Conservation (phyloP, 371 early-diverging fungal species). For the Dichotomocladium elegans region DNA sequence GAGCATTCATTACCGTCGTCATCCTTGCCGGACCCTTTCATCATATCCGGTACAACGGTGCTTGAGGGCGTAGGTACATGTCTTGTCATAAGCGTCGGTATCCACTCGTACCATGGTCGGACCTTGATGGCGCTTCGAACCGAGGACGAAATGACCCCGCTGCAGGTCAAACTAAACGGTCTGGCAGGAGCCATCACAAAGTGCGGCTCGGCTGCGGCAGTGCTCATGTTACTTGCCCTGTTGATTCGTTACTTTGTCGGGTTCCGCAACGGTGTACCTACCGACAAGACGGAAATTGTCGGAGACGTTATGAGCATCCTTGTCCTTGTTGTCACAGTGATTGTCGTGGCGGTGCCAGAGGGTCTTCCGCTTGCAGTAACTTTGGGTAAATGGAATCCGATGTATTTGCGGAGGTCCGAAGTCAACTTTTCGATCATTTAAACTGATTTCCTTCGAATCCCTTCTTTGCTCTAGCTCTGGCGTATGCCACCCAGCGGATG, state of each 20-base stretch:
- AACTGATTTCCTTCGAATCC: too few species aligned
- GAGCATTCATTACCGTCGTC: too few species aligned
- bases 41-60: slow-evolving; percentile 73
- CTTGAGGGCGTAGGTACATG: slow-evolving; percentile 74
- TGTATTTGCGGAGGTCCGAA: slow-evolving; percentile 9
- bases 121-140: slow-evolving; percentile 71
- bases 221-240: slow-evolving; percentile 64
- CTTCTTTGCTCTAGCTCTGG: slow-evolving; percentile 62
- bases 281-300: slow-evolving; percentile 30
- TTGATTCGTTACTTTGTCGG: slow-evolving; percentile 60
- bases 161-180: slow-evolving; percentile 64
- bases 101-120: slow-evolving; percentile 70
- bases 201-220: slow-evolving; percentile 60
- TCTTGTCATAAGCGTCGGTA: slow-evolving; percentile 68
- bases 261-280: slow-evolving; percentile 11
- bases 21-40: slow-evolving; percentile 57
- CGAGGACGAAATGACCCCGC: slow-evolving; percentile 60
- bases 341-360: slow-evolving; percentile 84
- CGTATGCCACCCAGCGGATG: slow-evolving; percentile 79
- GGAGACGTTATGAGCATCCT: slow-evolving; percentile 54
- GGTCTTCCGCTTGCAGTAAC: slow-evolving; percentile 81
- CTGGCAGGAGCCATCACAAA: slow-evolving; percentile 74
- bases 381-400: slow-evolving; percentile 28
- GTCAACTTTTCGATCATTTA: too few species aligned
- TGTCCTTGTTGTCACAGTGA: slow-evolving; percentile 64